A percentile compares a stretch with the other conserved stretches of the same genome.
phyloP scores from a whole-genome alignment of 2,329 filamentous ascomycete species.

The Ascocoryne sarcoides region DNA sequence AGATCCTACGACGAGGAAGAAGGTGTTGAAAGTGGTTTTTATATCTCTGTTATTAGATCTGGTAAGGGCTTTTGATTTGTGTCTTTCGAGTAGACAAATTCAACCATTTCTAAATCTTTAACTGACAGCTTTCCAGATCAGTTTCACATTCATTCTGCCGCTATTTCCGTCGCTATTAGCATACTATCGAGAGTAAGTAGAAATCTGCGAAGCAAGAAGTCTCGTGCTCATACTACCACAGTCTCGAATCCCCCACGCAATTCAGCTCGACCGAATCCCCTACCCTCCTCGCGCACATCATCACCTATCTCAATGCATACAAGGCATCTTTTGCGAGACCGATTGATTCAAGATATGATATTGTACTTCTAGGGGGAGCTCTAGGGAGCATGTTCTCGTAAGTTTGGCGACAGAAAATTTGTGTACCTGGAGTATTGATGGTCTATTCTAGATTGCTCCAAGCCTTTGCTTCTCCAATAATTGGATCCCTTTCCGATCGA shows the following conservation, averaged over 20 bases:
- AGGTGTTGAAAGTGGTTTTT: slow-evolving; percentile 79
- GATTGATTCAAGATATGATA: slow-evolving; percentile 94
- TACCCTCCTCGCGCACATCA: slow-evolving; percentile 69
- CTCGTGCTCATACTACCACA: slow-evolving; percentile 27
- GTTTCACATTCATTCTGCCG: slow-evolving; percentile 93
- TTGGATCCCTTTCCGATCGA: slow-evolving; percentile 78
- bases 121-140: slow-evolving; percentile 11
- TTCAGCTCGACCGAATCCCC: slow-evolving; percentile 34
- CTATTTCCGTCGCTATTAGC: slow-evolving; percentile 92
- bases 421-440: neutral
- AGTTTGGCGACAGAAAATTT: slow-evolving; percentile 16
- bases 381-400: slow-evolving; percentile 82
- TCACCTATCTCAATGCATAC: slow-evolving; percentile 83
- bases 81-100: neutral
- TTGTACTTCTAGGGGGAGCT: slow-evolving; percentile 87
- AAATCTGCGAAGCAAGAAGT: neutral
- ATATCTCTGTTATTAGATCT: slow-evolving; percentile 82
- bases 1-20: slow-evolving; percentile 56
- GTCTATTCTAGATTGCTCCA: slow-evolving; percentile 54
- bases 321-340: slow-evolving; percentile 87
- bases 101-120: neutral
- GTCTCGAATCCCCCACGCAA: slow-evolving; percentile 56
- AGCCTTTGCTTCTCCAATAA: slow-evolving; percentile 83
- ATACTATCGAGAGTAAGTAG: slow-evolving; percentile 78
- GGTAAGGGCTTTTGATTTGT: slow-evolving; percentile 43